phyloP scores from a whole-genome alignment of 192 early-diverging fungal genomes.

The Phycomyces nitens region DNA sequence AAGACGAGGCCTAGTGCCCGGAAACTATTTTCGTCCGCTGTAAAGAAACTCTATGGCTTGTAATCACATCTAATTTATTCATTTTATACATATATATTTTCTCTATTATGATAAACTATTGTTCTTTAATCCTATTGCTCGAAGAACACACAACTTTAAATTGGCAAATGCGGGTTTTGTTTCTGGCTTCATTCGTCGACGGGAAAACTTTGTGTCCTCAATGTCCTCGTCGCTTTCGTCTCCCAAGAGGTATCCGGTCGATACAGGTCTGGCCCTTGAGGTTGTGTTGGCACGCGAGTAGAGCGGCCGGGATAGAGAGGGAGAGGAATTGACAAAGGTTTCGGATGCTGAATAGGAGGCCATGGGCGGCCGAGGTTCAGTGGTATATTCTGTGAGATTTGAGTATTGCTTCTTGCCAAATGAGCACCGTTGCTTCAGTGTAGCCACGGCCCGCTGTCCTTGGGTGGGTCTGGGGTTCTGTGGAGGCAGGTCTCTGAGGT shows the following conservation, averaged over 20 bases:
- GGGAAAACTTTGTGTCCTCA: neutral
- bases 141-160: neutral
- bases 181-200: neutral
- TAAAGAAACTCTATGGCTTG: too few species aligned
- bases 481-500: neutral
- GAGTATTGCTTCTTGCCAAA: neutral
- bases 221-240: neutral
- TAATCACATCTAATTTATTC: too few species aligned
- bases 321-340: neutral
- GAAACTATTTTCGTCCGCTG: constrained; percentile 8
- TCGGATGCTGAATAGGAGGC: too few species aligned
- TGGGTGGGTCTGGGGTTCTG: neutral
- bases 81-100: too few species aligned
- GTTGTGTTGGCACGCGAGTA: neutral
- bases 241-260: neutral
- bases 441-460: neutral
- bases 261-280: neutral
- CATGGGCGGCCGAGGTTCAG: too few species aligned
- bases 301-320: neutral
- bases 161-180: neutral
- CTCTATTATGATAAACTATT: neutral
- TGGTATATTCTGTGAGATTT: neutral
- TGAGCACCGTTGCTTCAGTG: neutral
- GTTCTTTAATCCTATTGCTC: neutral
- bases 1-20: constrained; percentile 19